A percentile compares a stretch with the other conserved stretches of the same genome.
Conservation (phyloP, 2,329 filamentous ascomycete species). For the Cladophialophora carrionii region DNA sequence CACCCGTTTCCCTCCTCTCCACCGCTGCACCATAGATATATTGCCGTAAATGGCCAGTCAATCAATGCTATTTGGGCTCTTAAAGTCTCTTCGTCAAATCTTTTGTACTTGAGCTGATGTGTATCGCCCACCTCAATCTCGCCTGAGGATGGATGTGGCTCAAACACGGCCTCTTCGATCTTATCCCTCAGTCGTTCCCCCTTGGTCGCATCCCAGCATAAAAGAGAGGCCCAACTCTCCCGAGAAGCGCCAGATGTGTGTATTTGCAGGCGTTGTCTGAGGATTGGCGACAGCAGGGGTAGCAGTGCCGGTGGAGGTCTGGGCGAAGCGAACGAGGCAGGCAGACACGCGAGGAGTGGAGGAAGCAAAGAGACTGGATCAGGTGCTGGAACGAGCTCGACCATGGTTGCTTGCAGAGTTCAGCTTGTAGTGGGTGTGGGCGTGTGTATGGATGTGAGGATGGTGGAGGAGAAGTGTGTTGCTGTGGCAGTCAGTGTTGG, state of each 20-base stretch:
- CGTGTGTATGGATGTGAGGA: background rate
- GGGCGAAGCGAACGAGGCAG: conserved; percentile 62
- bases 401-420: conserved; percentile 45
- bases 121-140: conserved; percentile 66
- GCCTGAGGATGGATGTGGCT: conserved; percentile 67
- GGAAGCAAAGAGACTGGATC: conserved; percentile 61
- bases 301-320: conserved; percentile 64
- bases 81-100: conserved; percentile 65
- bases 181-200: conserved; percentile 58
- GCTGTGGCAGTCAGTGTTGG: conserved; percentile 8
- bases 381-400: conserved; percentile 59
- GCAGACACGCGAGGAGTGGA: conserved; percentile 66
- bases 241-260: conserved; percentile 52
- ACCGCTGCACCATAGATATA: conserved; percentile 65
- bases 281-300: conserved; percentile 64
- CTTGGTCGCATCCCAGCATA: conserved; percentile 61
- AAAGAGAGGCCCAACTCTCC: conserved; percentile 61
- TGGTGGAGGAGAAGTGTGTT: conserved; percentile 1
- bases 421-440: background rate
- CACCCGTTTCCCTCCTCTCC: conserved; percentile 61
- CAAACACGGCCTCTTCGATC: conserved; percentile 59
- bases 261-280: conserved; percentile 64
- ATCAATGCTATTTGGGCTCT: conserved; percentile 58
- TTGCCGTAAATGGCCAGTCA: conserved; percentile 59
- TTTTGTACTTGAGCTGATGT: conserved; percentile 59